Percentiles rank a stretch among this genome's conserved stretches.
These are phyloP conservation scores for Aurantiochytrium sp. DNA, from an alignment of 108 stramenopile genomes.

Conservation along the genomic window DNA sequence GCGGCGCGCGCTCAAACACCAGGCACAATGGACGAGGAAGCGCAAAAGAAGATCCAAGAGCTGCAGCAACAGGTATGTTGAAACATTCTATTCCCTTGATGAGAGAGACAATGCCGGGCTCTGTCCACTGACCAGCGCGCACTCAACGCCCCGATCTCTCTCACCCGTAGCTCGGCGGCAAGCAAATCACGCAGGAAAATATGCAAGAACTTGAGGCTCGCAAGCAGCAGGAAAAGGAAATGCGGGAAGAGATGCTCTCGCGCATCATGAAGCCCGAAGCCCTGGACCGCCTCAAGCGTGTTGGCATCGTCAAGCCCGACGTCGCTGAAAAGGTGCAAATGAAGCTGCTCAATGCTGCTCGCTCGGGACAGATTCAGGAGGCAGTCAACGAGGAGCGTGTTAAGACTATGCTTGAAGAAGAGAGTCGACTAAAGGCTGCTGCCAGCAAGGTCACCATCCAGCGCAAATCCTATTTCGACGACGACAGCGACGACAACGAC, in stretches of 20 bases:
- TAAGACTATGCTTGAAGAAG: slow-evolving; percentile 5
- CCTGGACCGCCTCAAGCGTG: background rate
- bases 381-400: background rate
- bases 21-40: background rate
- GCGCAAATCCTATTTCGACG: background rate
- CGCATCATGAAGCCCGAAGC: background rate
- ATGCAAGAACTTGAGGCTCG: background rate
- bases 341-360: background rate
- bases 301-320: slow-evolving; percentile 6
- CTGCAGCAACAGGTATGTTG: slow-evolving; percentile 6
- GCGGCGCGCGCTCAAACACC: background rate
- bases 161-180: background rate
- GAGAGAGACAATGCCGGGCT: background rate
- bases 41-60: background rate
- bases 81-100: background rate
- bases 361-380: background rate
- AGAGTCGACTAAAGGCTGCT: background rate
- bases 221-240: slow-evolving; percentile 12
- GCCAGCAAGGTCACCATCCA: slow-evolving; percentile 19
- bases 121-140: background rate
- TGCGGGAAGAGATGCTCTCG: background rate
- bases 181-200: background rate
- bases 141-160: background rate
- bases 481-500: slow-evolving; percentile 6
- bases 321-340: background rate